Base-by-base conservation (phyloP, 2,329 filamentous ascomycete genomes). In the Pseudopithomyces maydicus region DNA sequence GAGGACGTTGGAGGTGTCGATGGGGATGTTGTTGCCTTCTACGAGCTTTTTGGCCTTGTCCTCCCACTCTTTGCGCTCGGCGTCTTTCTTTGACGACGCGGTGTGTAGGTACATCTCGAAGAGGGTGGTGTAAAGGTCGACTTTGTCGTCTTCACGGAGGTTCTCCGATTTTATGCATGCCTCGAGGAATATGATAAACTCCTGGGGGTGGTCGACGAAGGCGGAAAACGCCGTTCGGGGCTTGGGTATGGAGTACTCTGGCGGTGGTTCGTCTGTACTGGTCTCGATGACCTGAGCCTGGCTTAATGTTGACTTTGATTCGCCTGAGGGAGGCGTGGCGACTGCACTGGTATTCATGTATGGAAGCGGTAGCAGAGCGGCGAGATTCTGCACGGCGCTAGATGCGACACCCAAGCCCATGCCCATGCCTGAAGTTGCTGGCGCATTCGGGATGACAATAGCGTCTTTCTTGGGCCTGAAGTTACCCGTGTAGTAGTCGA, bases 91-190 rank as follows among this genome's bases (percentile, higher is more conserved):
- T 56, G 88, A 86, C 57, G 88, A 90, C 20, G 94, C 90, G 67
- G 92, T 95, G 74, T 96, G 90, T 8, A 99, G 81, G 71, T 98
- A 99, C 90, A 99, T 98, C 75, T 99, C 96, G 71, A 99, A 98
- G 14, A 99, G 77, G 0, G 96, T 97, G 0, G 94, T 98, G 70
- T 95, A 95, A 15, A 99, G 82, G 74, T 99, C 96, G 1, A 89
- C 85, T 61, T 88, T 90, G 71, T 97, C 90, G 8, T 87, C 84
- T 35, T 90, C 82, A 19, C 86, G 87, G n/a, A 96, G 77, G 20
- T 85, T 83, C 19, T 87, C 81, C 56, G 92, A 88, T 48, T 88
- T 80, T 5, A 96, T 84, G 58, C 94, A 93, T 5, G 92, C 92
- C 76, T 99, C 94, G 0, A 99, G 82, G 72, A 99, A 99, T 15